Evolutionary conservation across 768 basidiomycete species (phyloP).

Genomic region (Mrakia blollopis): DNA sequence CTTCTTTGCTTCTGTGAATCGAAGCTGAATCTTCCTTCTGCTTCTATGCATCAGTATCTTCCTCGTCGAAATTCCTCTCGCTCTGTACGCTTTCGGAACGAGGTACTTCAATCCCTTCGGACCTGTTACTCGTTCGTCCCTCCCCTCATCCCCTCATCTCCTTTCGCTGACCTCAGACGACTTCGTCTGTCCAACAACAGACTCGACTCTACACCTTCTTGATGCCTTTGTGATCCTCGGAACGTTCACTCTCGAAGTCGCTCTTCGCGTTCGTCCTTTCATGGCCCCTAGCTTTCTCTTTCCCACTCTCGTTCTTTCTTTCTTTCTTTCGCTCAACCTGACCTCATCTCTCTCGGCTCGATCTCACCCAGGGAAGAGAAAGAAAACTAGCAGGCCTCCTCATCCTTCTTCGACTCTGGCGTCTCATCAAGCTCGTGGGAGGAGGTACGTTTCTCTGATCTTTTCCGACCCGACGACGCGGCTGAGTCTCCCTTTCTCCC

Average conservation of each 20-base stretch:
- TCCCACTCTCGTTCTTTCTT: neutral
- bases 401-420: neutral
- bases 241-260: neutral
- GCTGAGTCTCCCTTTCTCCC: neutral
- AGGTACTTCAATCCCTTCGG: neutral
- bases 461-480: too few relatives aligned
- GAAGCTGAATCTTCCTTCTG: neutral
- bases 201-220: neutral
- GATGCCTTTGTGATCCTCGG: neutral
- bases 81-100: neutral
- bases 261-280: neutral
- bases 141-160: neutral
- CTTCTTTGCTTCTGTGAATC: neutral
- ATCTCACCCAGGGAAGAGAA: neutral
- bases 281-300: neutral
- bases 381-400: neutral
- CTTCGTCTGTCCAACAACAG: too few relatives aligned
- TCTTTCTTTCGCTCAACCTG: neutral
- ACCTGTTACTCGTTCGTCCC: neutral
- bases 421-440: neutral
- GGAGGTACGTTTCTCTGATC: neutral
- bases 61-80: neutral
- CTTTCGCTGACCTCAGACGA: neutral
- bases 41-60: neutral
- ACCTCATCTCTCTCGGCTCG: too few relatives aligned